Evolutionary conservation across 78 protist genomes (phyloP).

Genomic region (Emiliania huxleyi): DNA sequence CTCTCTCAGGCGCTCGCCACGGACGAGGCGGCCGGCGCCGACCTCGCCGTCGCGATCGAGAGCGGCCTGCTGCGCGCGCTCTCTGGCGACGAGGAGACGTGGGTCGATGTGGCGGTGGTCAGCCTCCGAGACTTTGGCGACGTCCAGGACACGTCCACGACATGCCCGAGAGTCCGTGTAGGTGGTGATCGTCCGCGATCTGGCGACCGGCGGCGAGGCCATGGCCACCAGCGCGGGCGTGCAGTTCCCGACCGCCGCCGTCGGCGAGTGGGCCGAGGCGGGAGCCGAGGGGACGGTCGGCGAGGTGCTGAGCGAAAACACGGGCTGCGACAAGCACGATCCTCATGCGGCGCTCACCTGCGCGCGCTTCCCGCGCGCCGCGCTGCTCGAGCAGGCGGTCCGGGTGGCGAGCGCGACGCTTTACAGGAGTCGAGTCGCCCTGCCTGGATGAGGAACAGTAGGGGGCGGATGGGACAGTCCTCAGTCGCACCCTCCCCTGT

Average conservation of each 20-base stretch:
- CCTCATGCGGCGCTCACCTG: not conserved
- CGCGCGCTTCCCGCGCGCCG: not conserved
- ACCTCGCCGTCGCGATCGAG: not conserved
- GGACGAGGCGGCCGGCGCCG: not conserved
- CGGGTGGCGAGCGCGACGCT: not conserved
- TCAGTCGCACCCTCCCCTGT: too few species aligned
- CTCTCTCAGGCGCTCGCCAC: not conserved
- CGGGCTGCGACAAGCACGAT: not conserved
- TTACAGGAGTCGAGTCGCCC: too few species aligned
- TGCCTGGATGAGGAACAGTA: too few species aligned
- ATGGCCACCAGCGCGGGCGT: not conserved
- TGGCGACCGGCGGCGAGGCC: not conserved
- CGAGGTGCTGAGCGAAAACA: not conserved
- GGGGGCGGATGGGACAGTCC: too few species aligned
- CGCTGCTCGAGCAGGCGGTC: not conserved
- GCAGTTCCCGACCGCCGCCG: not conserved
- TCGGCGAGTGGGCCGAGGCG: not conserved
- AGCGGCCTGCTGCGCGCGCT: not conserved
- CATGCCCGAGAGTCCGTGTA: too few species aligned
- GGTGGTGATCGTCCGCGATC: not conserved
- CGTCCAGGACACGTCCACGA: too few species aligned
- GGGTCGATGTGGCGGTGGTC: not conserved
- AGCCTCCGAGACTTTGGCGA: too few species aligned
- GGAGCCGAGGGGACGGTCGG: not conserved
- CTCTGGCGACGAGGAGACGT: not conserved